These are phyloP conservation scores for Helianthus annuus DNA, from an alignment of 129 eudicot species.

Conservation along the genomic window DNA sequence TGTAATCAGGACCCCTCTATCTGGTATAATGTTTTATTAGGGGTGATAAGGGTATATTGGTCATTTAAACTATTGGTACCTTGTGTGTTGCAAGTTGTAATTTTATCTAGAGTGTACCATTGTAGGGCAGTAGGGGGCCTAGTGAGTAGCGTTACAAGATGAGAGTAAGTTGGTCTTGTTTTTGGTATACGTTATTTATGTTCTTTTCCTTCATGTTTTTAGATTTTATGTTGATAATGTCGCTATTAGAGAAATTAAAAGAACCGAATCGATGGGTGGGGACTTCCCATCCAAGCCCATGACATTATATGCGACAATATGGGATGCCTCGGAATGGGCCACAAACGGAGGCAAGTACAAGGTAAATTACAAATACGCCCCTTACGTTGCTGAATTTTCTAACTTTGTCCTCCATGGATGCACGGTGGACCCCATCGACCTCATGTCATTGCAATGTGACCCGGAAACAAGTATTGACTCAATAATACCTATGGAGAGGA, in stretches of 20 bases:
- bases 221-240: conserved; percentile 84
- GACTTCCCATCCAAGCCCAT: conserved; percentile 97
- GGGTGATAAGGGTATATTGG: conserved; percentile 4
- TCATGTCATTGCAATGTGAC: conserved; percentile 45
- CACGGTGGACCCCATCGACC: conserved; percentile 73
- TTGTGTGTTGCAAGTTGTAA: not conserved
- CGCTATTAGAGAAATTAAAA: conserved; percentile 74
- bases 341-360: conserved; percentile 88
- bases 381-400: conserved; percentile 73
- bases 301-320: conserved; percentile 82
- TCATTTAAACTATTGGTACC: not conserved
- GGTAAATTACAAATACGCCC: conserved; percentile 90
- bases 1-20: not conserved
- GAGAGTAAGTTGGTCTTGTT: not conserved
- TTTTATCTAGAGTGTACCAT: not conserved
- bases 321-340: conserved; percentile 97
- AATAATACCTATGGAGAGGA: conserved; percentile 44
- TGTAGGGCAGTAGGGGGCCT: not conserved
- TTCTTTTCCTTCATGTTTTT: conserved; percentile 14
- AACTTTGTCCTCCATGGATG: conserved; percentile 86
- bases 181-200: not conserved
- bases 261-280: conserved; percentile 72
- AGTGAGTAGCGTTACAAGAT: too few relatives aligned
- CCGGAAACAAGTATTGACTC: conserved; percentile 23
- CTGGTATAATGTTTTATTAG: not conserved